Percentiles rank a stretch among this genome's conserved stretches.
Conservation (phyloP, 148 eudicot genomes). For the Camellia japonica region DNA sequence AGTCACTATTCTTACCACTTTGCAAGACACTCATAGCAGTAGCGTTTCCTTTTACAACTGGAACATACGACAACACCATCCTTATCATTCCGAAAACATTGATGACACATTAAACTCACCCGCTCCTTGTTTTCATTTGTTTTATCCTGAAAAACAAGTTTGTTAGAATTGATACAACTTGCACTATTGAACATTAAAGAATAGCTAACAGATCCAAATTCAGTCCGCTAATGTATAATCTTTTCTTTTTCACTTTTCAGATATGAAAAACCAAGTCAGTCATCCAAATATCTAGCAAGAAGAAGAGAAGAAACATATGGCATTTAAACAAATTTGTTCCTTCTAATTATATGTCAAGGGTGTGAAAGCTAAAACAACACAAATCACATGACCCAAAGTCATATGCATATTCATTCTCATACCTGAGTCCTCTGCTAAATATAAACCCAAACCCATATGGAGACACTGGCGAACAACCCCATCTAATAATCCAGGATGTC, state of each 20-base stretch:
- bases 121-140: slow-evolving; percentile 14
- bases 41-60: slow-evolving; percentile 56
- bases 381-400: background rate
- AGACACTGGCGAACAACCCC: too few species aligned
- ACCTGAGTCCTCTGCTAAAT: background rate
- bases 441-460: background rate
- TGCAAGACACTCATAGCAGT: slow-evolving; percentile 49
- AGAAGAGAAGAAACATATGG: background rate
- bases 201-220: background rate
- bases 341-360: background rate
- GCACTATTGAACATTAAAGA: background rate
- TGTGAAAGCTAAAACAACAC: background rate
- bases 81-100: slow-evolving; percentile 39
- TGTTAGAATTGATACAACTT: background rate
- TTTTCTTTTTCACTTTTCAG: background rate
- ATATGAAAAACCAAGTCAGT: background rate
- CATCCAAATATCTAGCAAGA: background rate
- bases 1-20: slow-evolving; percentile 49
- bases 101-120: slow-evolving; percentile 49
- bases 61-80: slow-evolving; percentile 40
- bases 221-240: background rate
- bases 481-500: too few species aligned
- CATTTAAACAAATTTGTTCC: background rate
- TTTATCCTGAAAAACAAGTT: slow-evolving; percentile 8
- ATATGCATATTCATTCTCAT: background rate